Percentiles rank a stretch among this genome's conserved stretches.
Evolutionary conservation across 2,329 filamentous ascomycete species (phyloP).

Genomic region (Penicillium sp.): DNA sequence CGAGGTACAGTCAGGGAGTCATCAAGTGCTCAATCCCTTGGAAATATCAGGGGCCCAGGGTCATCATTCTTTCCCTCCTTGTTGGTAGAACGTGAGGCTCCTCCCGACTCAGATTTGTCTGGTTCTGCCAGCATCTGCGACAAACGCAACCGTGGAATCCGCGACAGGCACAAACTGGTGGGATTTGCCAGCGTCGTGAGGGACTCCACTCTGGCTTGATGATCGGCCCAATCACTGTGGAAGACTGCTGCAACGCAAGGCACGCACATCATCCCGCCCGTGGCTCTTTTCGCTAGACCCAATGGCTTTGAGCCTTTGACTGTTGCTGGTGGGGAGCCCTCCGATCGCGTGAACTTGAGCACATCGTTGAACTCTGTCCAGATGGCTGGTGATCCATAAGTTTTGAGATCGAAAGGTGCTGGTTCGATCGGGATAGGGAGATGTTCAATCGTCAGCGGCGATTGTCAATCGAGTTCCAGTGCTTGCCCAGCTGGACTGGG

Average conservation of each 20-base stretch:
- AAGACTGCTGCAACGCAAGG: constrained; percentile 22
- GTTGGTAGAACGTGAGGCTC: neutral
- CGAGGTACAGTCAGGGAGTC: neutral
- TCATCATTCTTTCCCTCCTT: neutral
- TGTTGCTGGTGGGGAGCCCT: constrained; percentile 22
- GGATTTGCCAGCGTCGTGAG: constrained; percentile 1
- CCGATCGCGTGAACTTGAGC: constrained; percentile 18
- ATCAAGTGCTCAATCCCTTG: too few relatives aligned
- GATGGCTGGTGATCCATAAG: neutral
- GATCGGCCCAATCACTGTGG: constrained; percentile 25
- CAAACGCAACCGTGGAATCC: constrained; percentile 10
- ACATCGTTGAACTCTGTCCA: neutral
- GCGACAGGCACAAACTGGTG: constrained; percentile 11
- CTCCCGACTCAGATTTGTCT: neutral
- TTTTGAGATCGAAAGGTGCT: neutral
- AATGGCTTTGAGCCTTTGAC: constrained; percentile 24
- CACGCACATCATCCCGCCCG: constrained; percentile 35
- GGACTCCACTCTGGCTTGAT: neutral
- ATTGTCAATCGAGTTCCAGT: neutral
- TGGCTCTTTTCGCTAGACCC: constrained; percentile 31
- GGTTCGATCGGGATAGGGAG: neutral
- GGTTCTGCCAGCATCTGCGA: constrained; percentile 3
- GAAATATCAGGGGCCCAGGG: neutral
- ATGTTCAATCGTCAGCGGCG: neutral
- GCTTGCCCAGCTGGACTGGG: too few relatives aligned